Percentiles rank a stretch among this genome's conserved stretches.
phyloP scores from a whole-genome alignment of 139 green algal genomes.

The Coelastrella sp. region DNA sequence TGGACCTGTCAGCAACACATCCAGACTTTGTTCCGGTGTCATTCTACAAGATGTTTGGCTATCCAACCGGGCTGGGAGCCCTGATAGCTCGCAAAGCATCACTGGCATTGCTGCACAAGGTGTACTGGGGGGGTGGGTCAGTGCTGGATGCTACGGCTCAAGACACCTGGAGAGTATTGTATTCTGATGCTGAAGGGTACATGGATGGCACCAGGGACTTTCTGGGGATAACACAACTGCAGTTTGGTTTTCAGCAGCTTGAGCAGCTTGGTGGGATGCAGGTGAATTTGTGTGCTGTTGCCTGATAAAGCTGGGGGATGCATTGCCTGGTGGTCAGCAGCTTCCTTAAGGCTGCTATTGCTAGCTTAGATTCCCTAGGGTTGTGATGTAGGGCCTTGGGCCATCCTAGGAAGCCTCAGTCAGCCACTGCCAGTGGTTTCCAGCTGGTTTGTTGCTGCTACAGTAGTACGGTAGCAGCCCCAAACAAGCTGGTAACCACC shows the following conservation, averaged over 20 bases:
- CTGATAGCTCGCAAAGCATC: conserved; percentile 65
- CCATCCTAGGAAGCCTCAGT: too few relatives aligned
- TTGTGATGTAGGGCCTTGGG: too few relatives aligned
- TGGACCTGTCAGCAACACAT: conserved; percentile 68
- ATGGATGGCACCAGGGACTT: conserved; percentile 82
- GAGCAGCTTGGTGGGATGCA: conserved; percentile 68
- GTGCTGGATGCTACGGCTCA: conserved; percentile 66
- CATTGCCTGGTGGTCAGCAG: neutral
- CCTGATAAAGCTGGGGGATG: neutral
- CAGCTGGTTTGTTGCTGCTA: too few relatives aligned
- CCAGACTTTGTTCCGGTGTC: conserved; percentile 80
- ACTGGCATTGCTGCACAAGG: conserved; percentile 63
- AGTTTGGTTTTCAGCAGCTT: conserved; percentile 69
- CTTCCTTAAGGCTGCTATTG: too few relatives aligned
- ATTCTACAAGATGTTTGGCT: conserved; percentile 88
- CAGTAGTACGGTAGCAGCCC: too few relatives aligned
- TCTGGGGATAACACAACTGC: conserved; percentile 74
- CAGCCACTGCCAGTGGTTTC: too few relatives aligned
- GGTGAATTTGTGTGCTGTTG: neutral
- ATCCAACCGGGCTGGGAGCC: conserved; percentile 70
- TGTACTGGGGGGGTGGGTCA: conserved; percentile 75
- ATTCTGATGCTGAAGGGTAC: conserved; percentile 35
- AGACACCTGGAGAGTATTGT: neutral
- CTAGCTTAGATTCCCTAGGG: too few relatives aligned
- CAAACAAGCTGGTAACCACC: too few relatives aligned